Evolutionary conservation across 306 rosid species (phyloP).

Genomic region (Cucumis melo): DNA sequence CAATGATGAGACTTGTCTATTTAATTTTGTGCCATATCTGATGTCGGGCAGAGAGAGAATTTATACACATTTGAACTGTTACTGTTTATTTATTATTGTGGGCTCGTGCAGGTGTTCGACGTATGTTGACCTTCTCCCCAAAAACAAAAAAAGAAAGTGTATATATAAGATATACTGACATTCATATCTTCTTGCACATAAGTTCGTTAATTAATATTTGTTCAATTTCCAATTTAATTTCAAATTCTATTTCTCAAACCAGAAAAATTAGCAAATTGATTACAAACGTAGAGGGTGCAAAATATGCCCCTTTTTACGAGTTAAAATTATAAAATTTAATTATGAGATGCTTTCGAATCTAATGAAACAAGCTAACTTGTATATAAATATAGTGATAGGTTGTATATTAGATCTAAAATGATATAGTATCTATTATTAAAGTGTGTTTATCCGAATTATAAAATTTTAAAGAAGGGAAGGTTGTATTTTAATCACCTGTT

Average conservation of each 20-base stretch:
- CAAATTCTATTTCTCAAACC: neutral
- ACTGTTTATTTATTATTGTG: neutral
- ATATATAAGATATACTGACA: neutral
- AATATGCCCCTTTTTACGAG: neutral
- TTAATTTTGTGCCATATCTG: neutral
- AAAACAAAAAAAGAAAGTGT: no score
- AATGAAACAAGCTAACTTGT: no score
- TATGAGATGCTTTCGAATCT: neutral
- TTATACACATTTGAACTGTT: neutral
- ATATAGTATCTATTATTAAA: no score
- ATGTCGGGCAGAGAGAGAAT: neutral
- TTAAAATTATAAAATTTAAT: neutral
- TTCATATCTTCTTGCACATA: neutral
- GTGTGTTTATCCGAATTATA: no score
- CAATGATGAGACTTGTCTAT: neutral
- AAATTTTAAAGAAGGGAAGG: neutral
- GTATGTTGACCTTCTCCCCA: no score
- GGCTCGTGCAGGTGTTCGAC: neutral
- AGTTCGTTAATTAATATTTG: neutral
- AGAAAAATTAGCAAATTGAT: neutral
- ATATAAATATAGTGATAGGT: no score
- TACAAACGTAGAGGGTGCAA: neutral
- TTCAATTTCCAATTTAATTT: neutral
- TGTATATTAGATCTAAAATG: no score
- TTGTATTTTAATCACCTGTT: neutral